Conservation (phyloP, 768 basidiomycete genomes). For the Candolleomyces eurysporus region DNA sequence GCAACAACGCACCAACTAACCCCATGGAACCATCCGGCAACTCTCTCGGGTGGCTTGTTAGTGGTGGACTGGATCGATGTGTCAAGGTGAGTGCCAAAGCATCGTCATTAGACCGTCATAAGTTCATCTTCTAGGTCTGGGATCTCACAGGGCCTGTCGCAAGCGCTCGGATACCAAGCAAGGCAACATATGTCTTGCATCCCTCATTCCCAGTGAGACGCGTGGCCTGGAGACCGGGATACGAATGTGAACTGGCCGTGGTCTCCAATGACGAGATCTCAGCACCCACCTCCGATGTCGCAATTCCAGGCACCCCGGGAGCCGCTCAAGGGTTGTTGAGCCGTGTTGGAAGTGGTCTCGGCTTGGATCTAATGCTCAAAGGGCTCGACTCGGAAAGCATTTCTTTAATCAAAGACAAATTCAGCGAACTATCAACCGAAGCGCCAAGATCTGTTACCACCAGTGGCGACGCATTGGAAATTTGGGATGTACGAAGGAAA, state of each 20-base stretch:
- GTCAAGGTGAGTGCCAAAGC: constrained; percentile 54
- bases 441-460: not conserved
- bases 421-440: not conserved
- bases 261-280: constrained; percentile 62
- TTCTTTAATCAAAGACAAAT: constrained; percentile 10
- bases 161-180: constrained; percentile 52
- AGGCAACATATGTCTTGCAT: constrained; percentile 69
- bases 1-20: constrained; percentile 7
- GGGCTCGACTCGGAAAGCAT: constrained; percentile 8
- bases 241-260: constrained; percentile 73
- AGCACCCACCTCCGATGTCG: constrained; percentile 23
- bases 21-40: constrained; percentile 23
- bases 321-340: constrained; percentile 19
- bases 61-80: constrained; percentile 73
- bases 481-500: constrained; percentile 82
- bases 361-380: constrained; percentile 25
- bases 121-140: constrained; percentile 55
- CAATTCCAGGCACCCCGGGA: constrained; percentile 5
- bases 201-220: constrained; percentile 73
- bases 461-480: constrained; percentile 64
- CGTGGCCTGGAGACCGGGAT: constrained; percentile 74
- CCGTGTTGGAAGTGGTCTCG: constrained; percentile 26
- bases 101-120: not conserved
- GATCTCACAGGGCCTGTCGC: constrained; percentile 51
- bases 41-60: constrained; percentile 72